Evolutionary conservation across 169 alveolate genomes (phyloP).

Genomic region (Miamiensis avidus): DNA sequence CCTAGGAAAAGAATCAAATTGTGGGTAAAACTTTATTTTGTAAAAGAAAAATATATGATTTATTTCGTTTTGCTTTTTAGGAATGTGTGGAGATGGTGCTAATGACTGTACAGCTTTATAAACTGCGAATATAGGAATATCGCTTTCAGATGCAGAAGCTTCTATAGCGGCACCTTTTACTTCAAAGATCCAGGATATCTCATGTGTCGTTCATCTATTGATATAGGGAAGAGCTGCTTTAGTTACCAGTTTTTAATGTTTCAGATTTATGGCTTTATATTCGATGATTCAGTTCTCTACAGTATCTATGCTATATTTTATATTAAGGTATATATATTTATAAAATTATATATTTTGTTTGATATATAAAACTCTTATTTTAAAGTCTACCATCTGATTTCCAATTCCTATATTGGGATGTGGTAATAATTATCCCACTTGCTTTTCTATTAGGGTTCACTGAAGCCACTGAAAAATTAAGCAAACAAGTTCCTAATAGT

Average conservation of each 20-base stretch:
- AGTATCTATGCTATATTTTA: conserved; percentile 70
- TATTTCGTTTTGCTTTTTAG: no score
- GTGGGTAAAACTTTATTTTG: conserved; percentile 21
- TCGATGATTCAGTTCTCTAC: conserved; percentile 80
- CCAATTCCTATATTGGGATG: conserved; percentile 79
- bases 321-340: not conserved
- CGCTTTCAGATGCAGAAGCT: conserved; percentile 83
- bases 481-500: conserved; percentile 74
- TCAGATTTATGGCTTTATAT: conserved; percentile 86
- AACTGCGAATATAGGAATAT: conserved; percentile 90
- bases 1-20: conserved; percentile 47
- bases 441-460: conserved; percentile 80
- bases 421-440: conserved; percentile 83
- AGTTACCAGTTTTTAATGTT: conserved; percentile 80
- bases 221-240: conserved; percentile 86
- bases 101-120: conserved; percentile 90
- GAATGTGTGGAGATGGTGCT: conserved; percentile 93
- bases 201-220: conserved; percentile 72
- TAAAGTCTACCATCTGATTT: conserved; percentile 72
- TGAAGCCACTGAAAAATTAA: conserved; percentile 66
- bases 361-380: no score
- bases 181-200: conserved; percentile 68
- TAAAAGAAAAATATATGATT: no score
- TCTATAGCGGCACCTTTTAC: conserved; percentile 92
- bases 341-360: no score